These are phyloP conservation scores for Amanita brunnescens DNA, from an alignment of 768 basidiomycete genomes.

Conservation along the genomic window DNA sequence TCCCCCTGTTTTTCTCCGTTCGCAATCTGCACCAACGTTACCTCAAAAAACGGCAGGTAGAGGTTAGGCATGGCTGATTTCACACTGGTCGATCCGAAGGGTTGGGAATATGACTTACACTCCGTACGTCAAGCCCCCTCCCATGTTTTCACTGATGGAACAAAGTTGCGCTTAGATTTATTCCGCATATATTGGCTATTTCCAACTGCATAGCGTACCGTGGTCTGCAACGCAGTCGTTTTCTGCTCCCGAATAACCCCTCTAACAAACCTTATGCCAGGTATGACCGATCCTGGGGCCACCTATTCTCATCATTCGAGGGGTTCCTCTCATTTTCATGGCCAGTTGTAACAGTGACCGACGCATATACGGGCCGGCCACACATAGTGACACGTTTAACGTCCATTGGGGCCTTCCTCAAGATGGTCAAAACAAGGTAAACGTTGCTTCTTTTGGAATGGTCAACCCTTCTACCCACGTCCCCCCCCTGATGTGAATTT, in stretches of 20 bases:
- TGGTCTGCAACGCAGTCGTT: conserved; percentile 36
- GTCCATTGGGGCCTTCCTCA: conserved; percentile 66
- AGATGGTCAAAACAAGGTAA: conserved; percentile 80
- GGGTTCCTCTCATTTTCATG: conserved; percentile 76
- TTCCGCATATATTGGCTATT: conserved; percentile 72
- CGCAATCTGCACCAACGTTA: too few species aligned
- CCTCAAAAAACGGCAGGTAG: too few species aligned
- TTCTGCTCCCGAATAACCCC: not conserved
- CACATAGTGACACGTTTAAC: conserved; percentile 75
- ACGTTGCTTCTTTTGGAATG: conserved; percentile 1
- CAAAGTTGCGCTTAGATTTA: conserved; percentile 34
- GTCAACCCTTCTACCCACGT: not conserved
- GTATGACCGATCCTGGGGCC: conserved; percentile 78
- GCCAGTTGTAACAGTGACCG: conserved; percentile 75
- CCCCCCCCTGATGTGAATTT: not conserved
- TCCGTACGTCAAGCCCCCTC: conserved; percentile 40
- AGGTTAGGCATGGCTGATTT: conserved; percentile 48
- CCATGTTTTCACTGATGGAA: too few species aligned
- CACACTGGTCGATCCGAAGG: conserved; percentile 62
- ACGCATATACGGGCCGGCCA: conserved; percentile 57
- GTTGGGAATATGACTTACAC: conserved; percentile 76
- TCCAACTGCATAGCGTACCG: conserved; percentile 58
- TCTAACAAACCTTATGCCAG: conserved; percentile 22
- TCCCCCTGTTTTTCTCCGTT: too few species aligned
- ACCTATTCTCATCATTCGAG: conserved; percentile 70